Percentiles rank a stretch among this genome's conserved stretches.
Evolutionary conservation across 2,329 filamentous ascomycete species (phyloP).

Genomic region (Fusarium citri): DNA sequence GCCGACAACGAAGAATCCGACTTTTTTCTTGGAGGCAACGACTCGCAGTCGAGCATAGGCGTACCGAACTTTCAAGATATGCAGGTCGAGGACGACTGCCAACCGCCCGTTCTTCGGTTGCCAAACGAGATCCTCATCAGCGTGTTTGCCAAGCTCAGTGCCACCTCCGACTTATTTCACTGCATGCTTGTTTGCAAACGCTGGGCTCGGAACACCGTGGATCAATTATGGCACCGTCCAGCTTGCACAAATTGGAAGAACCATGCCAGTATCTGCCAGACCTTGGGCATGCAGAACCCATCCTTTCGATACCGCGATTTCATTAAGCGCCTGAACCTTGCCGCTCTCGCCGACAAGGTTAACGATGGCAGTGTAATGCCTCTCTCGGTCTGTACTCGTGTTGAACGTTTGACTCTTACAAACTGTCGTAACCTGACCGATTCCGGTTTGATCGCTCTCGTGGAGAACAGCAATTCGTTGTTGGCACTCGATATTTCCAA

Average conservation of each 20-base stretch:
- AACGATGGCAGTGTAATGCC: slow-evolving; percentile 91
- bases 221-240: slow-evolving; percentile 93
- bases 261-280: slow-evolving; percentile 82
- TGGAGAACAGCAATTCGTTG: slow-evolving; percentile 82
- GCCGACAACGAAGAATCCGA: slow-evolving; percentile 92
- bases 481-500: slow-evolving; percentile 92
- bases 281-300: slow-evolving; percentile 76
- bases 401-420: slow-evolving; percentile 93
- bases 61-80: slow-evolving; percentile 81
- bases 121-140: slow-evolving; percentile 95
- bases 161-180: slow-evolving; percentile 80
- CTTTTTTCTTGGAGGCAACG: slow-evolving; percentile 89
- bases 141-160: slow-evolving; percentile 86
- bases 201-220: slow-evolving; percentile 93
- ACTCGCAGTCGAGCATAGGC: slow-evolving; percentile 91
- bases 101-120: slow-evolving; percentile 84
- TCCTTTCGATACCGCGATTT: slow-evolving; percentile 92
- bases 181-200: slow-evolving; percentile 95
- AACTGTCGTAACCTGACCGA: slow-evolving; percentile 90
- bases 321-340: slow-evolving; percentile 91
- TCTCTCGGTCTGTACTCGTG: slow-evolving; percentile 84
- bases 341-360: slow-evolving; percentile 77
- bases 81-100: slow-evolving; percentile 74
- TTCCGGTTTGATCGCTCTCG: slow-evolving; percentile 80
- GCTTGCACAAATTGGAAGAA: slow-evolving; percentile 89